phyloP scores from a whole-genome alignment of 257 asterid genomes.

The Solanum commersonii region DNA sequence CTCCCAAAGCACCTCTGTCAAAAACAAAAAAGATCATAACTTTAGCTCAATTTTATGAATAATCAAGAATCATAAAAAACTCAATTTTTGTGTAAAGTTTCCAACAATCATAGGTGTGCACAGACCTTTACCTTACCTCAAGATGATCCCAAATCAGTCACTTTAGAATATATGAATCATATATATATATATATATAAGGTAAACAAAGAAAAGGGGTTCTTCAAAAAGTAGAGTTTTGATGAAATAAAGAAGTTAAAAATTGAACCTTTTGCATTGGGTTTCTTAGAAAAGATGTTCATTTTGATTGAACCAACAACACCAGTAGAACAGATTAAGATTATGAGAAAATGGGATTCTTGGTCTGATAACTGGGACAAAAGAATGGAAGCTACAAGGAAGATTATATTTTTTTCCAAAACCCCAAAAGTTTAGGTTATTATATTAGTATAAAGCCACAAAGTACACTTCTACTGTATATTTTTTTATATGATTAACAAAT shows the following conservation, averaged over 20 bases:
- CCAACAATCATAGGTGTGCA: neutral
- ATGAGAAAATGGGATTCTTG: no score
- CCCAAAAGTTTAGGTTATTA: no score
- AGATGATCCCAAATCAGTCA: neutral
- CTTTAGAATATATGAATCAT: neutral
- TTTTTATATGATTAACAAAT: no score
- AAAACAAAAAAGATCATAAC: neutral
- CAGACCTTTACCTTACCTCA: neutral
- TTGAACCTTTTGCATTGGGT: slow-evolving; percentile 70
- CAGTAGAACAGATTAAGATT: no score
- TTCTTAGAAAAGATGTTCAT: slow-evolving; percentile 76
- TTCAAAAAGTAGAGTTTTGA: neutral
- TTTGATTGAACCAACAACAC: neutral
- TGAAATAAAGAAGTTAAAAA: neutral
- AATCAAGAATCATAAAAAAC: neutral
- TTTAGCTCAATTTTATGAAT: neutral
- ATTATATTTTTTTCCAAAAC: rapidly evolving
- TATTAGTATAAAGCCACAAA: no score
- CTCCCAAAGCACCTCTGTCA: slow-evolving; percentile 65
- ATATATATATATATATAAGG: neutral
- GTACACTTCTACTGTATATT: no score
- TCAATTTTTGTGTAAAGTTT: neutral
- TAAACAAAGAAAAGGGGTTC: neutral
- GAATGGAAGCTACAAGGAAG: no score
- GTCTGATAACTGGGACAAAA: no score